Conservation (phyloP, 2,329 filamentous ascomycete species). For the Cercospora sesami region DNA sequence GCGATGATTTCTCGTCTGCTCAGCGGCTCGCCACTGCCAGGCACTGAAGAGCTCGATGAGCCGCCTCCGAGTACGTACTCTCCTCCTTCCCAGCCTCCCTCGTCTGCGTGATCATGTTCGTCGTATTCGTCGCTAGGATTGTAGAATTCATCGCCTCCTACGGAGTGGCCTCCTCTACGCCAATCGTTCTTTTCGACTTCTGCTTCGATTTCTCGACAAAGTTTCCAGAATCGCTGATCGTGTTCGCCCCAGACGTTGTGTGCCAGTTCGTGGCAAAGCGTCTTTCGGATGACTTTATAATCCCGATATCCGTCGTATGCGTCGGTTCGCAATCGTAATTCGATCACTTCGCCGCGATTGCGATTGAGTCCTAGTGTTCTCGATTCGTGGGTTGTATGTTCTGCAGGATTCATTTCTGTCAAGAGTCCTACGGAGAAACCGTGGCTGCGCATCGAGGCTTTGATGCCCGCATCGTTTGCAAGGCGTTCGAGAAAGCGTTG, state of each 20-base stretch:
- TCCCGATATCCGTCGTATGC: slow-evolving; percentile 91
- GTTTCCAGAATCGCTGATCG: slow-evolving; percentile 83
- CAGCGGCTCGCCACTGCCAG: slow-evolving; percentile 47
- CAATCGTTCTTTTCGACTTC: slow-evolving; percentile 83
- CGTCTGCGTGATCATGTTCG: slow-evolving; percentile 56
- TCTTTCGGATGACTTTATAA: slow-evolving; percentile 87
- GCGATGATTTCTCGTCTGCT: slow-evolving; percentile 74
- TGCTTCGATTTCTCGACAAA: slow-evolving; percentile 82
- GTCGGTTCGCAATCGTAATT: slow-evolving; percentile 87
- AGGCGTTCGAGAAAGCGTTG: slow-evolving; percentile 72
- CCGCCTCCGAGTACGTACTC: slow-evolving; percentile 61
- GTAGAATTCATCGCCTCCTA: slow-evolving; percentile 62
- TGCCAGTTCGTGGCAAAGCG: slow-evolving; percentile 90
- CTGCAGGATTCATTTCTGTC: slow-evolving; percentile 91
- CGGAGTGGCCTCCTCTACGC: slow-evolving; percentile 65
- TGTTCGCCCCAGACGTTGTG: slow-evolving; percentile 88
- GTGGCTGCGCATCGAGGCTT: slow-evolving; percentile 77
- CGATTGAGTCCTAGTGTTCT: slow-evolving; percentile 83
- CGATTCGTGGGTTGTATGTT: slow-evolving; percentile 79
- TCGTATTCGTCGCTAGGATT: slow-evolving; percentile 47
- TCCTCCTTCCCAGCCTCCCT: slow-evolving; percentile 76
- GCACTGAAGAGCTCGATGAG: slow-evolving; percentile 15
- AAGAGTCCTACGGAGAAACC: slow-evolving; percentile 80
- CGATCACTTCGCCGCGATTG: slow-evolving; percentile 85
- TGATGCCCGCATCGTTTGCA: slow-evolving; percentile 80